Base-by-base conservation (phyloP, 2,329 filamentous ascomycete genomes). In the Paecilomyces dactylethromorphus region DNA sequence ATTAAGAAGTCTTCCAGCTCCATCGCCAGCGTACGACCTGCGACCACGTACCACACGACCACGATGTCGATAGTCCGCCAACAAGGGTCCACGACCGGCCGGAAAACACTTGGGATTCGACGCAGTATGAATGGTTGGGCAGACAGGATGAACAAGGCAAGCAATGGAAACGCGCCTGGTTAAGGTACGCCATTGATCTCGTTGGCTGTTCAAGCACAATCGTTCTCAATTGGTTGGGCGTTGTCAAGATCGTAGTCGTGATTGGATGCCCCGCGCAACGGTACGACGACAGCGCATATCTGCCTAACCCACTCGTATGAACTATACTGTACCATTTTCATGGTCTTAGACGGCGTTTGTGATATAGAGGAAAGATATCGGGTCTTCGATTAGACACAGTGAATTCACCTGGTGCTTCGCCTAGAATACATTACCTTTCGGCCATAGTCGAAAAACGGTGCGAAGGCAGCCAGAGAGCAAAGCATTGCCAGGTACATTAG, bases 91-190 rank as follows among this genome's bases (percentile, higher is more conserved):
- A 56, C 62, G 6, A 62, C 63, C 39, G 65, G 64, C 57, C 71
- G 70, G 56, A 75, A 71, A 65, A 78, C 76, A 18, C 61, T 78
- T 58, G 76, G 76, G 29, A 71, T 78, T 56, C 71, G 76, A 50
- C 70, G 76, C 55, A 76, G 69, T 55, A 74, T 77, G 71, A 76
- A 70, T 63, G 74, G 75, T 53, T 78, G 76, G 76, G 71, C 73
- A 58, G 71, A 71, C 21, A 66, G 71, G 61, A 72, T 74, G 71
- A 73, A 72, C 59, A 65, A 66, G 64, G 68, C 54, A 15, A 15
- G 33, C 54, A 56, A 56, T 56, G 35, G 33, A 35, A 56, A 56
- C 22, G 13, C 54, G 35, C 35, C 31, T 8, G 18, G 21, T 22
- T 45, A 33, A 39, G 35, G 54, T 49, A n/a, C 10, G 24, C 21